Percentiles rank a stretch among this genome's conserved stretches.
phyloP scores from a whole-genome alignment of 805 yeast species.

The Cyberlindnera sargentensis region DNA sequence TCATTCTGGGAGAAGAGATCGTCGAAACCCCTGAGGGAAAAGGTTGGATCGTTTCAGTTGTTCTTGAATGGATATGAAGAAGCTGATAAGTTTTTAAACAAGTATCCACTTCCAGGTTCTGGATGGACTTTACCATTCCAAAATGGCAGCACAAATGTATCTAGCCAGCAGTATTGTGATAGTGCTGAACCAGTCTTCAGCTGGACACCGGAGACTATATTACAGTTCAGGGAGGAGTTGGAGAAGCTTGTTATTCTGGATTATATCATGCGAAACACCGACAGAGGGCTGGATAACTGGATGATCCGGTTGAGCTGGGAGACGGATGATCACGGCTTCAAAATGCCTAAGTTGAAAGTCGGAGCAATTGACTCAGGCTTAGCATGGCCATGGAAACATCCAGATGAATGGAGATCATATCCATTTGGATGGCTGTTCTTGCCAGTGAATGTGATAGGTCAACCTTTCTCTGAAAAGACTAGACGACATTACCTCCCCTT shows the following conservation, averaged over 20 bases:
- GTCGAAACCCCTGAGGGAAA: constrained; percentile 30
- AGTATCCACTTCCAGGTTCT: constrained; percentile 51
- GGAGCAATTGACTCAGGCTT: constrained; percentile 76
- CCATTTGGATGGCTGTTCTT: constrained; percentile 75
- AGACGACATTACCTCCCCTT: constrained; percentile 50
- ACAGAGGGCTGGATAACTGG: constrained; percentile 72
- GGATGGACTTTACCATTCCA: constrained; percentile 11
- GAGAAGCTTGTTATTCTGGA: constrained; percentile 67
- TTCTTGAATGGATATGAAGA: constrained; percentile 52
- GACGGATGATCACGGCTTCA: constrained; percentile 11
- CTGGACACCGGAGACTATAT: constrained; percentile 46
- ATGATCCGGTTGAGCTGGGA: constrained; percentile 55
- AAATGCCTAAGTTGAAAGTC: constrained; percentile 38
- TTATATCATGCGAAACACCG: constrained; percentile 69
- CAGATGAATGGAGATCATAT: constrained; percentile 74
- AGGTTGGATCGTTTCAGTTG: constrained; percentile 62
- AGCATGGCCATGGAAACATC: constrained; percentile 77
- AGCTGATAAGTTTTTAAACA: constrained; percentile 52
- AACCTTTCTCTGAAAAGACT: constrained; percentile 53
- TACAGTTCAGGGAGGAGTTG: constrained; percentile 50
- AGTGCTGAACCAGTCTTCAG: constrained; percentile 25
- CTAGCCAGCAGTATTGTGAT: not conserved
- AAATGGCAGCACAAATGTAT: too few relatives aligned
- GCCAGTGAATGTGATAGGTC: constrained; percentile 57
- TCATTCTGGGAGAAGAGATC: constrained; percentile 37